These are phyloP conservation scores for Conticribra weissflogii DNA, from an alignment of 108 stramenopile genomes.

Conservation along the genomic window DNA sequence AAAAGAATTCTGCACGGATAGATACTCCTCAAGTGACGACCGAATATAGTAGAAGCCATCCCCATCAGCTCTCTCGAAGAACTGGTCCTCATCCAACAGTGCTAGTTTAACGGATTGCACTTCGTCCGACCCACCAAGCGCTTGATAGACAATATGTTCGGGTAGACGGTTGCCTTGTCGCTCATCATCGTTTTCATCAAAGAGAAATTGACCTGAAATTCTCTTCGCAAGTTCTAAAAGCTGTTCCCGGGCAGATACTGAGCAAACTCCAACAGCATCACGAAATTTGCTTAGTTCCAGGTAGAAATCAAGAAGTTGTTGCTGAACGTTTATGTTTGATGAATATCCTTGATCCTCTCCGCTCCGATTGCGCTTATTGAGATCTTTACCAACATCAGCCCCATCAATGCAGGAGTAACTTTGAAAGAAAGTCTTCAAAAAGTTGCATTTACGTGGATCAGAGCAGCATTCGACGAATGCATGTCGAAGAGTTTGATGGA, in stretches of 20 bases:
- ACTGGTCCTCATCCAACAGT: constrained; percentile 43
- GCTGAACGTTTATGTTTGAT: constrained; percentile 35
- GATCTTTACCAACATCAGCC: neutral
- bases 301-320: constrained; percentile 72
- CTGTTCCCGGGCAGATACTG: constrained; percentile 24
- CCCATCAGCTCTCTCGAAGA: constrained; percentile 44
- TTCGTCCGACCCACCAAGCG: constrained; percentile 51
- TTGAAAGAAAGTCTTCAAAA: constrained; percentile 59
- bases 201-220: constrained; percentile 27
- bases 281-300: constrained; percentile 67
- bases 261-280: constrained; percentile 40
- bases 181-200: constrained; percentile 12
- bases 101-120: constrained; percentile 37
- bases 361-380: constrained; percentile 4
- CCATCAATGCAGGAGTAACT: constrained; percentile 20
- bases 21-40: constrained; percentile 55
- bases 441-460: constrained; percentile 73
- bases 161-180: constrained; percentile 17
- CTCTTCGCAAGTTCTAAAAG: constrained; percentile 25
- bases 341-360: constrained; percentile 31
- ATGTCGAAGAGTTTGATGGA: constrained; percentile 58
- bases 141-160: constrained; percentile 30
- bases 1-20: constrained; percentile 63
- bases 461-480: constrained; percentile 70
- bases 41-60: constrained; percentile 69